Base-by-base conservation (phyloP, 495 filamentous ascomycete species). In the Pyronema domesticum region DNA sequence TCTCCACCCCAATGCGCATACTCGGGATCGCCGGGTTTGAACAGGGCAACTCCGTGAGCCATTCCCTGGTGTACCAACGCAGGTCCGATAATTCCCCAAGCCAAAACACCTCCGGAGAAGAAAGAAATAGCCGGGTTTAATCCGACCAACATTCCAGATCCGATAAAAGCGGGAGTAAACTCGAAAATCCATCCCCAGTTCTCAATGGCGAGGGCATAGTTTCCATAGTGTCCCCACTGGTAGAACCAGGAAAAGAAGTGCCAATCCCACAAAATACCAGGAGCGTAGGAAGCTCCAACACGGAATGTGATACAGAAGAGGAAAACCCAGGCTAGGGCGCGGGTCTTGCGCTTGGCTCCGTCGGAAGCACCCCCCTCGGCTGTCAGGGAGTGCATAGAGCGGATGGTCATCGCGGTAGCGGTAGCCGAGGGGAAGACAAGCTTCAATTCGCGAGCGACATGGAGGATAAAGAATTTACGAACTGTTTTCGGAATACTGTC, bases 401-500 rank as follows among this genome's bases (percentile, higher is more conserved):
- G 73, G 55, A 83, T 83, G 0, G 78, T 79, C 59, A 81, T 69
- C 18, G 76, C 80, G 14, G 79, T 78, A 11, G 80, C 80, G 11
- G 78, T 77, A 6, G 74, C 61, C n/a, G 75, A 74, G n/a, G 78
- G 79, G 66, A 82, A 82, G 55, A 81, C 71, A 46, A 82, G 70
- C 51, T 70, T 73, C 51, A 81, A 67, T 64, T 82, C 79, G 19
- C 77, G 71, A 18, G 74, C 77, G 17, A 81, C 75, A 57, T 81
- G 75, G 58, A 82, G 70, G 67, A 83, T 75, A 68, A 81, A 83
- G 68, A 83, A 82, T 57, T 80, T 80, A 44, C 80, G 76, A 39
- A 83, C 60, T 63, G 45, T 42, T 13, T 42, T 13, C 7, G n/a
- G 17, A 43, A 58, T 30, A 30, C 23, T 30, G 23, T 30, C 23